Base-by-base conservation (phyloP, 1,139 yeast genomes). In the Geotrichum europaeum region DNA sequence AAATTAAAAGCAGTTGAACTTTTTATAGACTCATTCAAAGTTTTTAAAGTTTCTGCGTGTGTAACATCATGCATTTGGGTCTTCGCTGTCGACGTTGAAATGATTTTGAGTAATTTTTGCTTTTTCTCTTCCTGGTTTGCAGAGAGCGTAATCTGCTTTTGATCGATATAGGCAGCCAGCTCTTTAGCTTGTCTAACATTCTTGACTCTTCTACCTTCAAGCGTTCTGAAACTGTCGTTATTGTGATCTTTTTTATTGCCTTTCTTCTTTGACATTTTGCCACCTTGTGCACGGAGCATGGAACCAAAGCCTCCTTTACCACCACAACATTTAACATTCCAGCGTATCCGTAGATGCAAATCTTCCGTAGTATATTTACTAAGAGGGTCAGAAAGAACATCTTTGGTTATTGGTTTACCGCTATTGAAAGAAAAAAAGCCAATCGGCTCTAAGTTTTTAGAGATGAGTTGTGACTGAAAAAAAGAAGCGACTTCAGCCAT, bases 281-380 rank as follows among this genome's bases (percentile, higher is more conserved):
- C 74, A 3, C 78, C 81, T 56, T 75, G 76, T 3, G 78, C 77
- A 49, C 76, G 73, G 57, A 80, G 68, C 68, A 76, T 71, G 28
- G 78, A 73, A 1, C 82, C 83, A 68, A 79, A 78, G 2, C 83
- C 84, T 45, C 84, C 84, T 69, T 80, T 80, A 25, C 84, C 84
- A 18, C 84, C 83, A 13, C 53, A 54, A 15, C 53, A 45, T 54
- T 54, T 58, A 4, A 58, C 52, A 24, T 58, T 58, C 60, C 60
- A 58, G 28, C 60, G 57, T 13, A 58, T 15, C 15, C 60, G 60
- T 13, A 58, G 28, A 51, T 50, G 40, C 6, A 25, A 18, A 15
- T 18, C 32, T 13, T 7, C 32, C 4, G 57, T 54, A 4, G 60
- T 54, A 22, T 49, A 58, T 2, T 28, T n/a, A 53, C 52, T 54